These are phyloP conservation scores for Stylonectria norvegica DNA, from an alignment of 2,329 filamentous ascomycete species.

Conservation along the genomic window DNA sequence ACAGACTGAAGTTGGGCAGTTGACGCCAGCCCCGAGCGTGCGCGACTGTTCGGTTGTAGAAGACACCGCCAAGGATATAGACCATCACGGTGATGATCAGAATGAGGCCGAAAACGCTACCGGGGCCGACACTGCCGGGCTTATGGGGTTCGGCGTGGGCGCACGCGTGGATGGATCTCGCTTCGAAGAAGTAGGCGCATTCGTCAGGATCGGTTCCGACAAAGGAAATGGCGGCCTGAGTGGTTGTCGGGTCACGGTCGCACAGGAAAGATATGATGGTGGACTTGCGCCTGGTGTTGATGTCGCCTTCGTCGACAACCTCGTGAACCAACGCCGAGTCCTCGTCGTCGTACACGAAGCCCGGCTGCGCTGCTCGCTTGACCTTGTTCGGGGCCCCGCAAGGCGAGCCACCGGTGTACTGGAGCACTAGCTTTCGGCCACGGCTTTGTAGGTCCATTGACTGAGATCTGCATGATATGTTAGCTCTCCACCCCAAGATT, in stretches of 20 bases:
- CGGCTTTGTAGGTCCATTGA: slow-evolving; percentile 54
- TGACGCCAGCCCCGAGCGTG: slow-evolving; percentile 95
- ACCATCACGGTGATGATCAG: slow-evolving; percentile 72
- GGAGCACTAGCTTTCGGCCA: slow-evolving; percentile 71
- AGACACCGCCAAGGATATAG: slow-evolving; percentile 87
- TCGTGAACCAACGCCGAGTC: slow-evolving; percentile 7
- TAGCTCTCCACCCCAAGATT: slow-evolving; percentile 10
- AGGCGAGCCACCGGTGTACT: slow-evolving; percentile 74
- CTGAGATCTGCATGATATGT: slow-evolving; percentile 37
- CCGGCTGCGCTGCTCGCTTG: slow-evolving; percentile 13
- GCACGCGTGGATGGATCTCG: slow-evolving; percentile 81
- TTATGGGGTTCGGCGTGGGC: slow-evolving; percentile 64
- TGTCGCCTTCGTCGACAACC: slow-evolving; percentile 29
- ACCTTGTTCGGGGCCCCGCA: slow-evolving; percentile 50
- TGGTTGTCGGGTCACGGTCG: slow-evolving; percentile 72
- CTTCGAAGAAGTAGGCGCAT: slow-evolving; percentile 94
- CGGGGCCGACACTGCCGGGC: slow-evolving; percentile 65
- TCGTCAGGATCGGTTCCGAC: slow-evolving; percentile 80
- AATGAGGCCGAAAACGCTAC: slow-evolving; percentile 86
- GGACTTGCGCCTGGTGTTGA: slow-evolving; percentile 59
- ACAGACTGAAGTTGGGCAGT: slow-evolving; percentile 88
- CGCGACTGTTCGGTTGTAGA: slow-evolving; percentile 92
- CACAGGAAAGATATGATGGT: slow-evolving; percentile 91
- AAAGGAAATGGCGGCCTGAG: slow-evolving; percentile 72
- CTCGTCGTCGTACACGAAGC: slow-evolving; percentile 31